Percentiles rank a stretch among this genome's conserved stretches.
Evolutionary conservation across 2,329 filamentous ascomycete species (phyloP).

Genomic region (Plectosphaerella cucumerina): DNA sequence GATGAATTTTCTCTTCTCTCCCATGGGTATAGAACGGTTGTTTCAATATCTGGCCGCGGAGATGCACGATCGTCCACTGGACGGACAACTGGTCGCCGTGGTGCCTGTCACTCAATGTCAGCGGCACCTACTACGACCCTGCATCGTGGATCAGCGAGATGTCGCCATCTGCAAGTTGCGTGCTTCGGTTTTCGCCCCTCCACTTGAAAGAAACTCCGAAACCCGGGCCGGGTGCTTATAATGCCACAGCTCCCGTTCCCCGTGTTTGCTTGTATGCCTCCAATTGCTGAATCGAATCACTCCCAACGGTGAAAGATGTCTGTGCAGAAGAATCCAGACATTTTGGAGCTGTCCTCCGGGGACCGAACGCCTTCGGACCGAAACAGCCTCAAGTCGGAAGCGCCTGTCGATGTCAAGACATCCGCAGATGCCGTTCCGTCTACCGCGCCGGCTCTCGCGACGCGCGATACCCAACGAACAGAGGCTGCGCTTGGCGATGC

Average conservation of each 20-base stretch:
- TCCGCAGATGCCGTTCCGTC: neutral
- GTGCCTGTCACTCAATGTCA: neutral
- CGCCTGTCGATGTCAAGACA: neutral
- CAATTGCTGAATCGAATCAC: neutral
- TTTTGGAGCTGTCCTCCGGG: slow-evolving; percentile 2
- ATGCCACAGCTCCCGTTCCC: neutral
- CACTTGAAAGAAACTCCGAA: neutral
- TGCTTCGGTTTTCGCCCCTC: neutral
- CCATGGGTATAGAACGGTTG: neutral
- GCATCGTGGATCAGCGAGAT: neutral
- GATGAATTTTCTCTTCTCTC: neutral
- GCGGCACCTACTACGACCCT: no score
- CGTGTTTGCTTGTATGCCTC: neutral
- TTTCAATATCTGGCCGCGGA: neutral
- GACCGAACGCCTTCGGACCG: slow-evolving; percentile 8
- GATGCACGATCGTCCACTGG: neutral
- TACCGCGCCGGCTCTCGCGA: slow-evolving; percentile 17
- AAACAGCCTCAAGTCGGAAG: slow-evolving; percentile 2
- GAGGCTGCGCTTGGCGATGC: slow-evolving; percentile 25
- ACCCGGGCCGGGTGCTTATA: neutral
- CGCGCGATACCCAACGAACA: slow-evolving; percentile 20
- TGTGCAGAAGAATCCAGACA: slow-evolving; percentile 1
- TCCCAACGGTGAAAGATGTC: neutral
- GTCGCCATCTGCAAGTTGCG: neutral
- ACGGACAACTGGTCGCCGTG: neutral